Base-by-base conservation (phyloP, 345 rosid species). In the Raphanus raphanistrum region DNA sequence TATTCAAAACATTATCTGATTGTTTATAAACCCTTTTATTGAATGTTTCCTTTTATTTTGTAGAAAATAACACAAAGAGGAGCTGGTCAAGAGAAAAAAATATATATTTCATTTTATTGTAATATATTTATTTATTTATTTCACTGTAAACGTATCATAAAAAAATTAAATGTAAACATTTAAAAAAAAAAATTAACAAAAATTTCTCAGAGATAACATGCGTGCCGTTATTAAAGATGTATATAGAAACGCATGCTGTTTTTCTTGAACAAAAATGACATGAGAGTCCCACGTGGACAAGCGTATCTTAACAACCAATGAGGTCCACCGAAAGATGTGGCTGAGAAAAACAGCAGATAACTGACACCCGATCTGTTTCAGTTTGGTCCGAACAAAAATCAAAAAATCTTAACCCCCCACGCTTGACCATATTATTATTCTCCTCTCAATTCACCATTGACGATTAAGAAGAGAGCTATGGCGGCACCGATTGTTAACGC, bases 401-500 rank as follows among this genome's bases (percentile, higher is more conserved):
- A 61, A 55, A 58, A 9, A 26, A 17, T 33, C 57, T 48, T 61
- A 63, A 13, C 26, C 28, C 45, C 11, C 12, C 0, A 2, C 67
- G n/a, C 16, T 73, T 69, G 60, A 75, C 62, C 79, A 70, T 27
- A 68, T 60, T 36, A 27, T 11, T 55, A 28, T 28, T 33, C 17
- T 72, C 72, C 68, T 35, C 29, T n/a, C 17, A n/a, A 13, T 48
- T n/a, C 71, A 62, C 32, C 62, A 54, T 17, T 31, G 6, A 70
- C 41, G 36, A 54, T 7, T 4, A 1, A 12, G 68, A 16, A 64
- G 62, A 79, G 11, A 45, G 62, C 85, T 41, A 94, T 94, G 98
- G 89, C 94, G 69, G 66, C 88, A 15, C 91, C 87, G 66, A 84
- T 89, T 27, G 94, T 94, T 58, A 92, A 92, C 76, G 86, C 89